Base-by-base conservation (phyloP, 441 rosid genomes). In the Flueggea neowawraea region DNA sequence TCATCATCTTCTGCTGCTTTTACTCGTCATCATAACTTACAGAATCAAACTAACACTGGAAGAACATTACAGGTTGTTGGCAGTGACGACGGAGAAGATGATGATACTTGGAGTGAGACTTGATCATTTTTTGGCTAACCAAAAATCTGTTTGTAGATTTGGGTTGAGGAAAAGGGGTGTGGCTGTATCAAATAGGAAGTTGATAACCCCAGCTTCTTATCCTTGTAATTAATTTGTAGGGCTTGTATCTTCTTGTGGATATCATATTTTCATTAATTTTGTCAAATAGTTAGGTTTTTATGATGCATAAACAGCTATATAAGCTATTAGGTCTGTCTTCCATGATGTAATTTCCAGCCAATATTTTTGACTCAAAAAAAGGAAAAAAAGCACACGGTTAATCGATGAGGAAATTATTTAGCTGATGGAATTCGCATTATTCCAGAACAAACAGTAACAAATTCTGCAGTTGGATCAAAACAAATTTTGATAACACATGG, bases 71-170 rank as follows among this genome's bases (percentile, higher is more conserved):
- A 94, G 99, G 97, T 75, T 22, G 96, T 89, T 54, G 99, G 76
- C 28, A 87, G 90, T 55, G 86, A 87, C 33, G 88, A 84, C 15
- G 97, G 81, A 32, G 95, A 79, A 39, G 90, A 81, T 28, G 84
- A 79, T 16, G 88, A 81, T 67, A 77, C 74, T 15, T 92, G 96
- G 93, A 94, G 97, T 10, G 97, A 90, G 76, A 62, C 78, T 56
- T 93, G 80, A 84, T 64, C 4, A 12, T 36, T 44, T 22, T 10
- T 16, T 22, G 12, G 45, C 31, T 16, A 5, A 6, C n/a, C 14
- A 15, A 15, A 6, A n/a, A 47, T 60, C 44, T 51, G 54, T 55
- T 47, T 54, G 57, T 61, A 39, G 33, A 64, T 70, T 43, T 14
- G 62, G 63, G 57, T 69, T 67, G 16, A 5, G 53, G 51, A 60